Evolutionary conservation across 176 grass and related monocot species (phyloP).

Genomic region (barley (Hordeum vulgare)): MorexV3_pseudomolecules_assembly NC_058519.1:460538573-460539072

Average conservation of each 20-base stretch:
- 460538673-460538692: constrained; percentile 70
- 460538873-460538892: background rate
- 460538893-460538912: constrained; percentile 6
- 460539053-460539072: constrained; percentile 2
- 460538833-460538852: background rate
- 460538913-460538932: constrained; percentile 55
- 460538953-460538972: background rate
- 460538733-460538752: constrained; percentile 80
- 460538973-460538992: background rate
- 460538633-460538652: constrained; percentile 87
- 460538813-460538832: background rate
- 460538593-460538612: constrained; percentile 76
- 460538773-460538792: constrained; percentile 13
- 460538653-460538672: constrained; percentile 87
- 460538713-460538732: constrained; percentile 92
- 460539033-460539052: background rate
- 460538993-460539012: background rate
- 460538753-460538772: constrained; percentile 69
- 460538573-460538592: constrained; percentile 88
- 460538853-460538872: background rate
- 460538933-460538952: background rate
- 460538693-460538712: constrained; percentile 70
- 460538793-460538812: background rate
- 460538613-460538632: constrained; percentile 54
- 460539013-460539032: constrained; percentile 8